Percentiles rank a stretch among this genome's conserved stretches.
Evolutionary conservation across 345 rosid genomes (phyloP).

Genomic region (Garcia nutans): DNA sequence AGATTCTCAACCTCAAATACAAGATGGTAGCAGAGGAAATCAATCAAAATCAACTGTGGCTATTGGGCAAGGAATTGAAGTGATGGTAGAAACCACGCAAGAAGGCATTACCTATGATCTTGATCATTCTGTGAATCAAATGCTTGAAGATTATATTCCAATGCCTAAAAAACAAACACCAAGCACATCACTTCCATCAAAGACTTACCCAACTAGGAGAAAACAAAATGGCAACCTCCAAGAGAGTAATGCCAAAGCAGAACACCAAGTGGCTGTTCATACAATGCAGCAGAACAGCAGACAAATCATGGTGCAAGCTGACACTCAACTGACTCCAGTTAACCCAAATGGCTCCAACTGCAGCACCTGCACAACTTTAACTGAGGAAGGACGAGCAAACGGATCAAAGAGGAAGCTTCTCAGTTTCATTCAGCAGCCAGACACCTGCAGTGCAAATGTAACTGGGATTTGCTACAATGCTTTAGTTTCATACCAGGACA

Average conservation of each 20-base stretch:
- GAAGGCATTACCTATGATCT: constrained; percentile 27
- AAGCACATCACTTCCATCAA: constrained; percentile 34
- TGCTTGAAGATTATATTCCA: constrained; percentile 19
- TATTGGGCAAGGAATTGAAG: constrained; percentile 32
- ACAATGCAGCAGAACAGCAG: constrained; percentile 11
- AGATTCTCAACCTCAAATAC: constrained; percentile 24
- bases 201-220: constrained; percentile 21
- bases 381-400: constrained; percentile 35
- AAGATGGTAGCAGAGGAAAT: constrained; percentile 16
- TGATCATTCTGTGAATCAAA: constrained; percentile 27
- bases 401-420: constrained; percentile 28
- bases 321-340: constrained; percentile 19
- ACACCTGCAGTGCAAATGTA: constrained; percentile 30
- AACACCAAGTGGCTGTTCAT: constrained; percentile 12
- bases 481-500: constrained; percentile 33
- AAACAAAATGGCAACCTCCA: constrained; percentile 2
- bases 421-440: constrained; percentile 19
- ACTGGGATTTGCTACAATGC: constrained; percentile 40
- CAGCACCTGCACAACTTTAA: constrained; percentile 15
- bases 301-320: constrained; percentile 12
- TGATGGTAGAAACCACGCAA: constrained; percentile 33
- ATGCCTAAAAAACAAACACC: constrained; percentile 36
- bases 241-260: constrained; percentile 5
- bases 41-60: constrained; percentile 28
- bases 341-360: constrained; percentile 24